These are phyloP conservation scores for Aphanomyces euteiches DNA, from an alignment of 352 stramenopile species.

Conservation along the genomic window DNA sequence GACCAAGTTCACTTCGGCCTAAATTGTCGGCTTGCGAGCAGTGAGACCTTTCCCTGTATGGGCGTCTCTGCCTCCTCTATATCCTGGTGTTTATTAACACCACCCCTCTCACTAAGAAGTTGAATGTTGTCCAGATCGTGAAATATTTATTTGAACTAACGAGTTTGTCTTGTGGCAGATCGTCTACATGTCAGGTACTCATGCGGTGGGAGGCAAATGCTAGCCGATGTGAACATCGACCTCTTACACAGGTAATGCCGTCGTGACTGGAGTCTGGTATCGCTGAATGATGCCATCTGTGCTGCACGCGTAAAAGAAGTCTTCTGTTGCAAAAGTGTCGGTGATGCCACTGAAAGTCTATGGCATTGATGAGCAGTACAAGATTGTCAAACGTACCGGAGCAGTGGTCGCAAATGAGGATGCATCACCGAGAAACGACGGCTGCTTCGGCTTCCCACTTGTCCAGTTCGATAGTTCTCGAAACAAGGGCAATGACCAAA, in stretches of 20 bases:
- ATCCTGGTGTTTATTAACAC: slow-evolving; percentile 84
- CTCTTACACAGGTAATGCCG: neutral
- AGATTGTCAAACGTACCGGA: slow-evolving; percentile 36
- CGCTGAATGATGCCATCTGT: slow-evolving; percentile 80
- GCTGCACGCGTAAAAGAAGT: slow-evolving; percentile 80
- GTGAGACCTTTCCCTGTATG: neutral
- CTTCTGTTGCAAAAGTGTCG: slow-evolving; percentile 68
- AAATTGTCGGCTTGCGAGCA: slow-evolving; percentile 35
- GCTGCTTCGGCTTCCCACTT: slow-evolving; percentile 75
- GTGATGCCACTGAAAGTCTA: slow-evolving; percentile 82
- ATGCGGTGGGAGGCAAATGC: no score
- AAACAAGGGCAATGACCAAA: slow-evolving; percentile 84
- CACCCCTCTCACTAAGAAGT: slow-evolving; percentile 40
- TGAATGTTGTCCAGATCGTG: neutral
- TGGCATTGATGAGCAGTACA: neutral
- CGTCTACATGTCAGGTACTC: no score
- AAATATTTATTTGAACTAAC: no score
- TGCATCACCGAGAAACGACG: slow-evolving; percentile 67
- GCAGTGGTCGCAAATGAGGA: slow-evolving; percentile 85
- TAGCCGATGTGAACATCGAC: no score
- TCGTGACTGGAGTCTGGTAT: slow-evolving; percentile 49
- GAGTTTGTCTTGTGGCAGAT: no score
- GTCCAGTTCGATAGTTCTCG: slow-evolving; percentile 63
- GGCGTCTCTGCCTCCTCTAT: slow-evolving; percentile 16
- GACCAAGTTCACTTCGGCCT: slow-evolving; percentile 89